A percentile compares a stretch with the other conserved stretches of the same genome.
Conservation (phyloP, 2,329 filamentous ascomycete genomes). For the Microsporum audouinii region DNA sequence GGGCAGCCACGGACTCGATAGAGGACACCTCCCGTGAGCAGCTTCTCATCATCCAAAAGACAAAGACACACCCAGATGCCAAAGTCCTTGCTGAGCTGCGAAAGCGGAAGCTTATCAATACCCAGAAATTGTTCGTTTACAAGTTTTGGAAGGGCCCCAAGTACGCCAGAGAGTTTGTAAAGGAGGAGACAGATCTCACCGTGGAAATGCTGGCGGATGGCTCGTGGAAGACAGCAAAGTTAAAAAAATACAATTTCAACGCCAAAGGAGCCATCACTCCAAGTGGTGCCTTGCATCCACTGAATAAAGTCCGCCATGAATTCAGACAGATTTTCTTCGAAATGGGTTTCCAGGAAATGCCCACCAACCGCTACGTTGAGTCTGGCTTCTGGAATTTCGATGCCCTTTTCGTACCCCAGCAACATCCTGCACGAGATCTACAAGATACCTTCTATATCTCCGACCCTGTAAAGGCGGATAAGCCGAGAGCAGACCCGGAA, state of each 20-base stretch:
- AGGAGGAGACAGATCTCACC: constrained; percentile 92
- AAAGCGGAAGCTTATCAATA: constrained; percentile 79
- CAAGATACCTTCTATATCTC: constrained; percentile 99
- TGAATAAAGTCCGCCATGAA: constrained; percentile 92
- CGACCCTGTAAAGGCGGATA: constrained; percentile 67
- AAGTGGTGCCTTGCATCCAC: constrained; percentile 41
- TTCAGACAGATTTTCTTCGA: constrained; percentile 99
- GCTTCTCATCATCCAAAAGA: constrained; percentile 60
- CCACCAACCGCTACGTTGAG: constrained; percentile 84
- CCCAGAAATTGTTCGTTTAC: constrained; percentile 78
- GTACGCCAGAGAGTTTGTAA: constrained; percentile 75
- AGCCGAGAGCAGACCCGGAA: constrained; percentile 46
- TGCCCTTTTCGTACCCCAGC: constrained; percentile 88
- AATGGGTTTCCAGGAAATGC: constrained; percentile 98
- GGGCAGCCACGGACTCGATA: constrained; percentile 56
- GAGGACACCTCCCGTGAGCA: constrained; percentile 67
- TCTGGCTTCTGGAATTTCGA: constrained; percentile 99
- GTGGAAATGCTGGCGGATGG: constrained; percentile 80
- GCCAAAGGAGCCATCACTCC: constrained; percentile 45
- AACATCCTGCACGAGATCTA: constrained; percentile 91
- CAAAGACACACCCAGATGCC: constrained; percentile 55
- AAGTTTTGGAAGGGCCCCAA: constrained; percentile 73
- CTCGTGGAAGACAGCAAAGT: constrained; percentile 81
- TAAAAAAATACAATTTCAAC: constrained; percentile 78
- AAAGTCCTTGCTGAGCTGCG: constrained; percentile 72